Percentiles rank a stretch among this genome's conserved stretches.
These are phyloP conservation scores for Saccharomycopsis selenospora DNA, from an alignment of 805 yeast species.

Conservation along the genomic window DNA sequence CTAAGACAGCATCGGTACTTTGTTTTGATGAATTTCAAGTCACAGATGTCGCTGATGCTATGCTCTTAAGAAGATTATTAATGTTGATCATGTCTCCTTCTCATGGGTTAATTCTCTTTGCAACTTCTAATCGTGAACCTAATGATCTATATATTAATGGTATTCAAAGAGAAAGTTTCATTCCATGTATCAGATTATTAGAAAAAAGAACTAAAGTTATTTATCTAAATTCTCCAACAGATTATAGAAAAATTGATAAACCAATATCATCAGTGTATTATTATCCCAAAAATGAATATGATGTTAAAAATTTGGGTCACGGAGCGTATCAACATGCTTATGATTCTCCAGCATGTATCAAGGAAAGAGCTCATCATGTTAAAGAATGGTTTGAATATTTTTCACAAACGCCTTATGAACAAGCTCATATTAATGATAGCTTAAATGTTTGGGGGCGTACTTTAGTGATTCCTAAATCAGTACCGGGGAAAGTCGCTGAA, in stretches of 20 bases:
- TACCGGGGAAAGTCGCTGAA: constrained; percentile 79
- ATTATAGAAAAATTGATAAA: constrained; percentile 81
- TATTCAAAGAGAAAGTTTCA: constrained; percentile 81
- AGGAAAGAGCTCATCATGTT: constrained; percentile 52
- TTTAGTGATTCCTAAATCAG: constrained; percentile 64
- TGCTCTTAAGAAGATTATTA: constrained; percentile 76
- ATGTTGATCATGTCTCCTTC: constrained; percentile 59
- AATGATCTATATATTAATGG: constrained; percentile 91
- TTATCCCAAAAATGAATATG: constrained; percentile 42
- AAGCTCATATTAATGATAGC: constrained; percentile 16
- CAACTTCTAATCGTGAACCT: constrained; percentile 93
- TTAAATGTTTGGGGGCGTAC: constrained; percentile 83
- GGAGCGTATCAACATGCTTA: neutral
- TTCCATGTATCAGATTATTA: constrained; percentile 83
- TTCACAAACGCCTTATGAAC: constrained; percentile 43
- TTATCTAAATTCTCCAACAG: constrained; percentile 83
- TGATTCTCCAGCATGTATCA: neutral
- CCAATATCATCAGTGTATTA: constrained; percentile 78
- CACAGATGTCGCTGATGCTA: constrained; percentile 97
- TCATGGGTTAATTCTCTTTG: constrained; percentile 81
- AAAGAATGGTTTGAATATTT: constrained; percentile 76
- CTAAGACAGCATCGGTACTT: constrained; percentile 65
- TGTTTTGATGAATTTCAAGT: constrained; percentile 98
- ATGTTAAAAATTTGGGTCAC: neutral
- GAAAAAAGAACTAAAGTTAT: constrained; percentile 70